Conservation (phyloP, 352 stramenopile species). For the Phytophthora syringae region DNA sequence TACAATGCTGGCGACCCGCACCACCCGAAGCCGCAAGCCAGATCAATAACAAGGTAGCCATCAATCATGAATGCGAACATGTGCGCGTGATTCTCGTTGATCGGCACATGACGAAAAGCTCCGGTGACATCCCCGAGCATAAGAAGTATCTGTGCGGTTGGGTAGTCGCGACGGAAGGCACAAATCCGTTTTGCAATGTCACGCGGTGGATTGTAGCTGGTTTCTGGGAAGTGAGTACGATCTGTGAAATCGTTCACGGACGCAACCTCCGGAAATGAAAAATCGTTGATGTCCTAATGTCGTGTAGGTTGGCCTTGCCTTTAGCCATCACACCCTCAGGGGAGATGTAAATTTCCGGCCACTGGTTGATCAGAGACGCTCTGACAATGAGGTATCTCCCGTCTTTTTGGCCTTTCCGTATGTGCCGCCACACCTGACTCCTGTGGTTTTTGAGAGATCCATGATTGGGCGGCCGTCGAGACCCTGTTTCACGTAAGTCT, state of each 20-base stretch:
- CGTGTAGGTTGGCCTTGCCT: not conserved
- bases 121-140: constrained; percentile 15
- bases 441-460: not conserved
- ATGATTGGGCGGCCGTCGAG: not conserved
- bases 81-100: not conserved
- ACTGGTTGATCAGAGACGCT: not conserved
- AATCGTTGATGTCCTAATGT: constrained; percentile 7
- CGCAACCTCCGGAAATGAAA: not conserved
- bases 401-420: constrained; percentile 2
- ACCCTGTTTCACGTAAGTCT: not conserved
- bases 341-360: constrained; percentile 1
- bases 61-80: constrained; percentile 14
- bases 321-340: not conserved
- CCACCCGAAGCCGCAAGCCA: not conserved
- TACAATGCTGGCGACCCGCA: not conserved
- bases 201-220: constrained; percentile 4
- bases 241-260: constrained; percentile 18
- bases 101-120: constrained; percentile 8
- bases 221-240: constrained; percentile 1
- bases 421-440: not conserved
- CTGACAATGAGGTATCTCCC: constrained; percentile 7
- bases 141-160: not conserved
- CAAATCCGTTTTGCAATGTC: constrained; percentile 2
- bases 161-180: not conserved
- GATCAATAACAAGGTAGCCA: not conserved